Conservation (phyloP, 176 grass and related monocot species). For the Cenchrus fungigraminus region DNA sequence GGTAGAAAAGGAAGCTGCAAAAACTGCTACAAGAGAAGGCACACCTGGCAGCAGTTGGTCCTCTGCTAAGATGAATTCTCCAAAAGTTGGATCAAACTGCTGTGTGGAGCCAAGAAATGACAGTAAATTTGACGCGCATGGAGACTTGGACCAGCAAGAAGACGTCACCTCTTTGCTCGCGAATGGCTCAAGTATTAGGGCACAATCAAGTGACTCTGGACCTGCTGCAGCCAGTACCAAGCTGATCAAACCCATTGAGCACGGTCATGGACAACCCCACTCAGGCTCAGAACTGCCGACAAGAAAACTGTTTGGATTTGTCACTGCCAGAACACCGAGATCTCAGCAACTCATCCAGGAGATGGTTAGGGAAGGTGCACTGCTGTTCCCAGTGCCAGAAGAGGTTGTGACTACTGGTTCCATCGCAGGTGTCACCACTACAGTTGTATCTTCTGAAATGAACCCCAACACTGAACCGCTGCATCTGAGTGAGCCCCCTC, state of each 20-base stretch:
- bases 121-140: neutral
- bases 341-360: slow-evolving; percentile 47
- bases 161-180: slow-evolving; percentile 10
- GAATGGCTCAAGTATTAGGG: neutral
- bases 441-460: neutral
- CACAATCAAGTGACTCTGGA: slow-evolving; percentile 4
- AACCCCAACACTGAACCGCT: neutral
- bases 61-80: neutral
- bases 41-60: neutral
- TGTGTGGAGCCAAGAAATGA: slow-evolving; percentile 12
- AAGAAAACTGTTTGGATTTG: slow-evolving; percentile 29
- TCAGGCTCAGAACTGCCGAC: neutral
- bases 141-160: slow-evolving; percentile 28
- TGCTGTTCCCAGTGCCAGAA: slow-evolving; percentile 34
- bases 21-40: slow-evolving; percentile 6
- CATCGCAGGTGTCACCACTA: neutral
- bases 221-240: slow-evolving; percentile 16
- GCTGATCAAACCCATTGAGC: neutral
- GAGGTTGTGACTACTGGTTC: neutral
- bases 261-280: neutral
- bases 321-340: neutral
- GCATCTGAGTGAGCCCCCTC: neutral
- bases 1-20: neutral
- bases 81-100: slow-evolving; percentile 19
- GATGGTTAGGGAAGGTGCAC: slow-evolving; percentile 48